A percentile compares a stretch with the other conserved stretches of the same genome.
Conservation (phyloP, 2,329 filamentous ascomycete genomes). For the Blastomyces emzantsi region DNA sequence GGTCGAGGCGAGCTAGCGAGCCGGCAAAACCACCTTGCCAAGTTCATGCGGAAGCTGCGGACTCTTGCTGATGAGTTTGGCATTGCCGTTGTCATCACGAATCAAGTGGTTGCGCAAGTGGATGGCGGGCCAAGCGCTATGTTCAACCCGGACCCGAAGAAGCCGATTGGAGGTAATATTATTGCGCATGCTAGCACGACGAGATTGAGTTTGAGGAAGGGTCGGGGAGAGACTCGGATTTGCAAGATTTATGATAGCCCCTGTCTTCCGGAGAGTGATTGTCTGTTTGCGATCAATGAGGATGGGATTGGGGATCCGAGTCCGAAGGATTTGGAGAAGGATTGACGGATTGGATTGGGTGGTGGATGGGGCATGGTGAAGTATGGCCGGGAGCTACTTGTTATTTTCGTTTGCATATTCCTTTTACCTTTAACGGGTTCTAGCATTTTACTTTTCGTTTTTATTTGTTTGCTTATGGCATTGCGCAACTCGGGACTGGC, state of each 20-base stretch:
- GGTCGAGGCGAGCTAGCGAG: constrained; percentile 96
- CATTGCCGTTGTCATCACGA: constrained; percentile 96
- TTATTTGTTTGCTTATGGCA: constrained; percentile 3
- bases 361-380: background rate
- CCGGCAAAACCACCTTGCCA: constrained; percentile 55
- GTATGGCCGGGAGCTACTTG: too few relatives aligned
- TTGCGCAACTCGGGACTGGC: constrained; percentile 1
- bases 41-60: constrained; percentile 42
- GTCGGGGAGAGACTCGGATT: constrained; percentile 85
- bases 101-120: constrained; percentile 96
- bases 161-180: constrained; percentile 97
- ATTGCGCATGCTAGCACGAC: constrained; percentile 97
- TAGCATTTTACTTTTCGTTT: background rate
- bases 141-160: constrained; percentile 99
- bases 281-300: constrained; percentile 92
- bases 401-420: background rate
- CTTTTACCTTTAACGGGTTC: background rate
- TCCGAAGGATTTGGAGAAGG: constrained; percentile 91
- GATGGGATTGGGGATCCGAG: constrained; percentile 93
- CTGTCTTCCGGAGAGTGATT: constrained; percentile 92
- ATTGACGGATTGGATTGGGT: constrained; percentile 26
- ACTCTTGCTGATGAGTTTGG: constrained; percentile 65
- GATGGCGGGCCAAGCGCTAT: constrained; percentile 93
- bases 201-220: constrained; percentile 89
- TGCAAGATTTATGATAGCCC: constrained; percentile 99